phyloP scores from a whole-genome alignment of 768 basidiomycete genomes.

The Sarcomyxa edulis region DNA sequence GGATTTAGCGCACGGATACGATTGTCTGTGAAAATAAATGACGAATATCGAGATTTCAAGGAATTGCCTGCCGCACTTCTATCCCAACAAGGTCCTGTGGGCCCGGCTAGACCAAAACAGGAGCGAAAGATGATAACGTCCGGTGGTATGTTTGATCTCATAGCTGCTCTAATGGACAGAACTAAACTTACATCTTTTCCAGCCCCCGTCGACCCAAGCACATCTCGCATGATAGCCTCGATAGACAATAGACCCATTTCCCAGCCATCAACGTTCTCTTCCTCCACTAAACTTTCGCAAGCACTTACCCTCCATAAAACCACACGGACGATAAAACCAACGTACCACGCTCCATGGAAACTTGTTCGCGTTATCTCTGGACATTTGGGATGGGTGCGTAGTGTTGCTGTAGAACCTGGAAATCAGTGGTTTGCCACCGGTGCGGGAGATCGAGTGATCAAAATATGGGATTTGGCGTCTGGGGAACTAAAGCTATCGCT shows the following conservation, averaged over 20 bases:
- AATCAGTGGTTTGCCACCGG: slow-evolving; percentile 99
- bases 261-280: slow-evolving; percentile 66
- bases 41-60: slow-evolving; percentile 86
- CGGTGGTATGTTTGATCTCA: slow-evolving; percentile 44
- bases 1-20: slow-evolving; percentile 57
- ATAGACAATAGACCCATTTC: slow-evolving; percentile 71
- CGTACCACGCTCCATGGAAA: slow-evolving; percentile 96
- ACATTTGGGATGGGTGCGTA: slow-evolving; percentile 96
- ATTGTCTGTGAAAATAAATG: slow-evolving; percentile 78
- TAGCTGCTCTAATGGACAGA: neutral
- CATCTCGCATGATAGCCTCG: slow-evolving; percentile 63
- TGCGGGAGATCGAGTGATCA: slow-evolving; percentile 96
- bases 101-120: slow-evolving; percentile 69
- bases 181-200: slow-evolving; percentile 8
- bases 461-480: slow-evolving; percentile 97
- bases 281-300: slow-evolving; percentile 68
- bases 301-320: slow-evolving; percentile 92
- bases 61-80: slow-evolving; percentile 78
- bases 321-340: slow-evolving; percentile 89
- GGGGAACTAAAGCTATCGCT: slow-evolving; percentile 97
- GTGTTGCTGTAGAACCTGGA: slow-evolving; percentile 94
- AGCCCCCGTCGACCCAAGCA: slow-evolving; percentile 42
- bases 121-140: slow-evolving; percentile 67
- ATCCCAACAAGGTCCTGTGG: slow-evolving; percentile 76
- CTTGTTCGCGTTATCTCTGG: slow-evolving; percentile 95